These are phyloP conservation scores for Cyberlindnera americana DNA, from an alignment of 805 yeast species.

Conservation along the genomic window DNA sequence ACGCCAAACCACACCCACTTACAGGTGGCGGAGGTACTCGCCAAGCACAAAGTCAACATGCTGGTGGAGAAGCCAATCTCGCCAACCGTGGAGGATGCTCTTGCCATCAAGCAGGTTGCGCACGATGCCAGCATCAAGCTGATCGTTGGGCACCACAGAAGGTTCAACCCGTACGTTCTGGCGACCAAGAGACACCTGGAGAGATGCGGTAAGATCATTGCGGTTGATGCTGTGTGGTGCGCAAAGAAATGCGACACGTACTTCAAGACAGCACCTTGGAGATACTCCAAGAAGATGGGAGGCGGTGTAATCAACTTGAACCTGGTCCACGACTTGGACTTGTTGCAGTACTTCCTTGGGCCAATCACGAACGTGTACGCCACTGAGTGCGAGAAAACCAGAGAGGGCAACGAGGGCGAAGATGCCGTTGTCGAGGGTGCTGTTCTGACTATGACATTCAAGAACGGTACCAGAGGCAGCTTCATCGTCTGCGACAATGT, in stretches of 20 bases:
- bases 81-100: slow-evolving; percentile 17
- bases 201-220: slow-evolving; percentile 17
- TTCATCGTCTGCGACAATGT: slow-evolving; percentile 22
- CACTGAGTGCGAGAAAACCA: slow-evolving; percentile 13
- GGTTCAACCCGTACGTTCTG: slow-evolving; percentile 22
- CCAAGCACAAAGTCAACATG: slow-evolving; percentile 12
- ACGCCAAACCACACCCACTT: slow-evolving; percentile 21
- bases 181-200: slow-evolving; percentile 19
- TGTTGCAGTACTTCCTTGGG: slow-evolving; percentile 20
- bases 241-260: slow-evolving; percentile 20
- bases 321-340: slow-evolving; percentile 21
- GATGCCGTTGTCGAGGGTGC: slow-evolving; percentile 23
- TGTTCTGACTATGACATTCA: slow-evolving; percentile 16
- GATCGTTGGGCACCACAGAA: slow-evolving; percentile 22
- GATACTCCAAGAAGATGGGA: slow-evolving; percentile 15
- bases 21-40: slow-evolving; percentile 11
- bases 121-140: slow-evolving; percentile 10
- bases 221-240: slow-evolving; percentile 22
- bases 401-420: slow-evolving; percentile 10
- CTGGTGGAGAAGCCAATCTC: slow-evolving; percentile 22
- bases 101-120: slow-evolving; percentile 12
- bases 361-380: slow-evolving; percentile 19
- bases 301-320: slow-evolving; percentile 21
- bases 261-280: slow-evolving; percentile 18
- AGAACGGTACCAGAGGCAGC: slow-evolving; percentile 17